phyloP scores from a whole-genome alignment of 2,329 filamentous ascomycete genomes.

The Alternaria incomplexa region DNA sequence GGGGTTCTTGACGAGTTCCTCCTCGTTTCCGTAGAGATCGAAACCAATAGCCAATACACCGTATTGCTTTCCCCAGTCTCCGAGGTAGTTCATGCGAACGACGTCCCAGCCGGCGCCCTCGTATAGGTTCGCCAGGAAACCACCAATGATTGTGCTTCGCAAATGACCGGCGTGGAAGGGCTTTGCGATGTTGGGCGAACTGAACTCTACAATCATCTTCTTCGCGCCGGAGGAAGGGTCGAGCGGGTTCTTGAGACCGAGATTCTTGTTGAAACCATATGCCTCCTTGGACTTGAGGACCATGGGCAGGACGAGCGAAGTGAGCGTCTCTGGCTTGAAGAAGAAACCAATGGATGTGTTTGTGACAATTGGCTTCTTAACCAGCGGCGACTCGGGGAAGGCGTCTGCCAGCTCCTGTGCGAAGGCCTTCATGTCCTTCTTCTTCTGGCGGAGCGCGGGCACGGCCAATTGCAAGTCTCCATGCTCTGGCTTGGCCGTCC shows the following conservation, averaged over 20 bases:
- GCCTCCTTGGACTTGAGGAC: conserved; percentile 66
- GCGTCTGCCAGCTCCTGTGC: conserved; percentile 61
- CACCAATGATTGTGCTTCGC: conserved; percentile 77
- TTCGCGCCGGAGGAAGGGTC: conserved; percentile 68
- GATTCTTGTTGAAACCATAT: conserved; percentile 68
- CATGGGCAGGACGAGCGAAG: conserved; percentile 70
- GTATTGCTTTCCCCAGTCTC: conserved; percentile 80
- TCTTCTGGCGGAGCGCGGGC: conserved; percentile 78
- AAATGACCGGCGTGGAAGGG: conserved; percentile 79
- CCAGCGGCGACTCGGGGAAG: conserved; percentile 76
- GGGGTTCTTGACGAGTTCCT: conserved; percentile 72
- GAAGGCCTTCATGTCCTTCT: conserved; percentile 64
- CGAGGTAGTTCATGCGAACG: conserved; percentile 74
- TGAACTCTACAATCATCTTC: conserved; percentile 79
- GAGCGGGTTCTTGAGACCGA: conserved; percentile 66
- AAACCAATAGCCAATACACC: conserved; percentile 76
- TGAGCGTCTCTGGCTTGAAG: conserved; percentile 73
- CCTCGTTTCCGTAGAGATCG: conserved; percentile 75
- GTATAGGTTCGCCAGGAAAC: conserved; percentile 74
- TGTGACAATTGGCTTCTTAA: conserved; percentile 71
- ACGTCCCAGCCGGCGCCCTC: conserved; percentile 74
- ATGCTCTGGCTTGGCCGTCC: conserved; percentile 80
- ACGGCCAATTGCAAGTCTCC: conserved; percentile 81
- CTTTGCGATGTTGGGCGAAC: conserved; percentile 85
- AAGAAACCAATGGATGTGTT: conserved; percentile 80